phyloP scores from a whole-genome alignment of 2,329 filamentous ascomycete genomes.

The Alternaria ventricosa region DNA sequence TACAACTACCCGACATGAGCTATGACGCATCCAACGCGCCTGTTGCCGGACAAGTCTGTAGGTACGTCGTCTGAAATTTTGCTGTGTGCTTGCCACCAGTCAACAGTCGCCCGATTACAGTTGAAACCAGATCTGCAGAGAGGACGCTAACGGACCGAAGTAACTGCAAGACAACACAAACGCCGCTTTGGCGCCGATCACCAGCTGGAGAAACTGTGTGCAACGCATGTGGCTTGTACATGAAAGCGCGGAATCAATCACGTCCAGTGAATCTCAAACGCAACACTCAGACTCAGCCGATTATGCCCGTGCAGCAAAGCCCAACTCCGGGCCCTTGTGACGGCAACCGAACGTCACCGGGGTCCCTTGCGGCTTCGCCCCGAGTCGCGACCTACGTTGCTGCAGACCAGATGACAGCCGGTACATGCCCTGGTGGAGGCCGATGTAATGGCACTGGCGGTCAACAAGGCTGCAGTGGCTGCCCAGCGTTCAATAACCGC shows the following conservation, averaged over 20 bases:
- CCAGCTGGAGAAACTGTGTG: constrained; percentile 94
- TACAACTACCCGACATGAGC: constrained; percentile 23
- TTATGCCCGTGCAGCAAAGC: constrained; percentile 46
- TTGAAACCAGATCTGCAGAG: constrained; percentile 7
- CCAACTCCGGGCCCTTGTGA: constrained; percentile 48
- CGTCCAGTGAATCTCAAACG: constrained; percentile 91
- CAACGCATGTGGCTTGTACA: constrained; percentile 94
- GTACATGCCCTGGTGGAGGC: constrained; percentile 94
- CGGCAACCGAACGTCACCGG: constrained; percentile 50
- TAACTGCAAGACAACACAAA: constrained; percentile 93
- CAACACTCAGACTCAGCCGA: constrained; percentile 57
- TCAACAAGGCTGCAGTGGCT: constrained; percentile 92
- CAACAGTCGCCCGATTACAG: constrained; percentile 2
- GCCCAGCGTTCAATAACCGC: constrained; percentile 96
- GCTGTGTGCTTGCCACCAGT: background rate
- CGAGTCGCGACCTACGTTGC: constrained; percentile 74
- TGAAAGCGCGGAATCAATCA: constrained; percentile 90
- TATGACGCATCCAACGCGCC: constrained; percentile 39
- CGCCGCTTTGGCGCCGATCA: constrained; percentile 91
- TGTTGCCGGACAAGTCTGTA: constrained; percentile 72
- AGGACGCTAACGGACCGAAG: constrained; percentile 56
- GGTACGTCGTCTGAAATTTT: constrained; percentile 56
- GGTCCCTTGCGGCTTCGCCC: constrained; percentile 46
- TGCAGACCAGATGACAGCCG: constrained; percentile 74
- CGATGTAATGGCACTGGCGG: constrained; percentile 96